phyloP scores from a whole-genome alignment of 2,329 filamentous ascomycete species.

The Aspergillus oerlinghausenensis region DNA sequence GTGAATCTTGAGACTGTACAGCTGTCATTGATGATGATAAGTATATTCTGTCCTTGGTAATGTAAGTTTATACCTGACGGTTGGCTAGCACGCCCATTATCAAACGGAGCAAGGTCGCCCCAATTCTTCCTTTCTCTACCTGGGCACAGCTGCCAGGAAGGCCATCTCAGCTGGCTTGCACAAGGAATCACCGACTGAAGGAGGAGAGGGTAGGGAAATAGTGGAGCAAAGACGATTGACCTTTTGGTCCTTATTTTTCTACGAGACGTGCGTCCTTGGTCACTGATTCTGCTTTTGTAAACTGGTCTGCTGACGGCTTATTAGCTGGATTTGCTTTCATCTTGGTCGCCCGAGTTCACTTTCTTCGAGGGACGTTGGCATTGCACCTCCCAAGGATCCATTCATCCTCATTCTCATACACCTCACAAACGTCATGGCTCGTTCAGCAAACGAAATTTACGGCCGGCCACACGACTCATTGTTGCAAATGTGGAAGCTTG shows the following conservation, averaged over 20 bases:
- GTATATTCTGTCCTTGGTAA: slow-evolving; percentile 13
- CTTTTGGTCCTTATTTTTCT: slow-evolving; percentile 41
- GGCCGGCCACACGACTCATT: slow-evolving; percentile 38
- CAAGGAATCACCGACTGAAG: slow-evolving; percentile 35
- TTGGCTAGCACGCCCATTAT: slow-evolving; percentile 35
- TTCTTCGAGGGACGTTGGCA: slow-evolving; percentile 32
- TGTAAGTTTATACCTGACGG: slow-evolving; percentile 2
- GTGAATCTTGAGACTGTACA: slow-evolving; percentile 45
- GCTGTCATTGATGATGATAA: slow-evolving; percentile 44
- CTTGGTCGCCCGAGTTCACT: slow-evolving; percentile 41
- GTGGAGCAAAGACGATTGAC: slow-evolving; percentile 36
- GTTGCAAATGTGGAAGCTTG: slow-evolving; percentile 34
- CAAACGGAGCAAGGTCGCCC: slow-evolving; percentile 43
- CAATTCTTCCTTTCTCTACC: slow-evolving; percentile 41
- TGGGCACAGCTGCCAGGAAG: slow-evolving; percentile 40
- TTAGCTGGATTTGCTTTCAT: slow-evolving; percentile 43
- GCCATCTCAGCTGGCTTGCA: slow-evolving; percentile 43
- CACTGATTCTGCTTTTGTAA: background rate
- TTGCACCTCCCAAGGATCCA: slow-evolving; percentile 37
- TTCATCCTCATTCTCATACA: slow-evolving; percentile 34
- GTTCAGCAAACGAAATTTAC: slow-evolving; percentile 41
- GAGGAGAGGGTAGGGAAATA: slow-evolving; percentile 28
- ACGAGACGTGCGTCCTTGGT: slow-evolving; percentile 36
- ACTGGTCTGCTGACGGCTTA: background rate
- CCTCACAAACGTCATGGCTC: slow-evolving; percentile 38